Evolutionary conservation across 305 asterid genomes (phyloP), one percentile per base, ranked within the genome.

Genomic region (Fraxinus baroniana): DNA sequence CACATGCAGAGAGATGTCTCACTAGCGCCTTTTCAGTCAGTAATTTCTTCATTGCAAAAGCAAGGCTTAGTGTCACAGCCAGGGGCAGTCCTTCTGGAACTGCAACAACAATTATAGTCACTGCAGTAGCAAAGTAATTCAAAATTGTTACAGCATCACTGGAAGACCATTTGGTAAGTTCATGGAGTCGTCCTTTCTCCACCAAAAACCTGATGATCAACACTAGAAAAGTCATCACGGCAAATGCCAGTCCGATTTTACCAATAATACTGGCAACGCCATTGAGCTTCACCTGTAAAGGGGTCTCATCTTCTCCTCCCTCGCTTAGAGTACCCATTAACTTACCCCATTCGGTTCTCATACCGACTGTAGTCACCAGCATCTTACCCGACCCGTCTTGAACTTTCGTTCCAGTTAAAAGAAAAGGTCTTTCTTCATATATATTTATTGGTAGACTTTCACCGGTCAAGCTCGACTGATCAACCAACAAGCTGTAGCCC

Each of bases 281-380:
- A 49, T 96, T 94, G 75, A 96, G 91, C 91, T 94, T 96, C 85
- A 96, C 99, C 90, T 96, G 99, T 80, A 94, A 87, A 5, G 98
- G 99, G 71, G 99, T 94, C 90, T 96, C 99, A n/a, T 94, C 98
- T 86, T 96, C 99, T 80, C 99, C 98, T 6, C 97, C 96, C 78
- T 93, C 98, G 26, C 94, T 92, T 52, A 96, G 83, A 78, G 98
- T 96, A 84, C 92, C 98, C 99, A 94, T 91, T 83, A 96, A 82
- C 88, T 96, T 96, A 75, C 98, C 99, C 99, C 99, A 94, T 90
- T 96, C 98, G 35, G 99, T 94, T 86, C 97, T 92, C 99, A 96
- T 96, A 66, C 99, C 98, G 86, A 96, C 99, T 41, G 99, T 92
- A 36, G 96, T 91, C 79, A 96, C 98, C 82, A 96, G 86, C 99